Evolutionary conservation across 1,284 basidiomycete species (phyloP).

Genomic region (Phellopilus nigrolimitatus): DNA sequence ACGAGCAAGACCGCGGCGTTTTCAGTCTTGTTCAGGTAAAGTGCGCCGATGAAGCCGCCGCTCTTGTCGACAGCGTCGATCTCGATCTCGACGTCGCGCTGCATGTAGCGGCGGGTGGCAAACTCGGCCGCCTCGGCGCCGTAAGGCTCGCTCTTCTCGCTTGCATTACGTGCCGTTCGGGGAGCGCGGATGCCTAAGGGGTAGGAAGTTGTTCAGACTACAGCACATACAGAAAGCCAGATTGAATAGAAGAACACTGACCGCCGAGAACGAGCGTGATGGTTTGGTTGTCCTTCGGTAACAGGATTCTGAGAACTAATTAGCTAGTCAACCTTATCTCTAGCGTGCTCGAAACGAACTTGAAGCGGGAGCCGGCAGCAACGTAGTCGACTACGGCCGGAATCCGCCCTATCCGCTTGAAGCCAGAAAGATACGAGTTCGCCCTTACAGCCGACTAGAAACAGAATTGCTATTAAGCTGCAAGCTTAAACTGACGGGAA

Average conservation of each 20-base stretch:
- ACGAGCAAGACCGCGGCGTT: constrained; percentile 83
- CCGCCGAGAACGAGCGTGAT: constrained; percentile 86
- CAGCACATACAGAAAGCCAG: constrained; percentile 7
- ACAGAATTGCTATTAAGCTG: constrained; percentile 18
- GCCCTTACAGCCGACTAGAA: constrained; percentile 67
- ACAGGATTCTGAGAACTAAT: constrained; percentile 51
- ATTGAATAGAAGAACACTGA: constrained; percentile 30
- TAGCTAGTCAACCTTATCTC: neutral
- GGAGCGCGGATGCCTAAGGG: constrained; percentile 77
- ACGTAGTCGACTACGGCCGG: constrained; percentile 92
- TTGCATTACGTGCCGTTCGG: constrained; percentile 72
- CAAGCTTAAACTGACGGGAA: constrained; percentile 12
- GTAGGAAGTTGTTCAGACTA: constrained; percentile 11
- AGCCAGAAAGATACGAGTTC: constrained; percentile 81
- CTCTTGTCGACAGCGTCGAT: constrained; percentile 90
- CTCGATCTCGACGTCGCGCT: constrained; percentile 92
- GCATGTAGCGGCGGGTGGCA: constrained; percentile 78
- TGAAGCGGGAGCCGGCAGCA: constrained; percentile 89
- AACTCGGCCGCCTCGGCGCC: constrained; percentile 84
- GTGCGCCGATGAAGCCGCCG: constrained; percentile 91
- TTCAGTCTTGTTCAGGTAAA: constrained; percentile 78
- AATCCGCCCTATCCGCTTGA: constrained; percentile 86
- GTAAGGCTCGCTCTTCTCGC: constrained; percentile 88
- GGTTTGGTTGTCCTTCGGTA: constrained; percentile 90
- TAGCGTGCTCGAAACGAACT: constrained; percentile 57